Evolutionary conservation across 1,284 basidiomycete species (phyloP), one percentile per base, ranked within the genome.

Genomic region (Dichomitus squalens): DNA sequence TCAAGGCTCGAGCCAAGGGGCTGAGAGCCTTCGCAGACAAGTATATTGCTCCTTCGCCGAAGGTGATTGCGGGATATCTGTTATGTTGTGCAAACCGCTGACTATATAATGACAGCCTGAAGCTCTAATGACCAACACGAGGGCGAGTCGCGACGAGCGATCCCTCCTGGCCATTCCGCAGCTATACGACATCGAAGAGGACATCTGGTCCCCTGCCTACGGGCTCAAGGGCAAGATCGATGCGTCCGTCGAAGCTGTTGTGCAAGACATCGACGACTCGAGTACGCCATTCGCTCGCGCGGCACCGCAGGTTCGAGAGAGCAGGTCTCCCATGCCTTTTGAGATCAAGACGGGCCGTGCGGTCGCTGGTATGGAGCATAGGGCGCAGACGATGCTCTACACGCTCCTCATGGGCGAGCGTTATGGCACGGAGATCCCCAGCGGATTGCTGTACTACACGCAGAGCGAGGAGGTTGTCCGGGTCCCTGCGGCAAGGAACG

Each of bases 301-400:
- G 1, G 56, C 57, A 0, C 53, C 64, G 2, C 40, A 58, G 43
- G 29, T 48, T 8, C 60, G 58, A 18, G 61, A 63, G 21, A 55
- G 47, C 27, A 56, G 47, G 20, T 65, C 58, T 18, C 85, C 87
- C 0, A 81, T 90, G 66, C 94, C 96, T 1, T 85, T 99, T 47
- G 97, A 99, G 73, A 93, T 99, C 75, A 99, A 99, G 76, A 99
- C 96, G 0, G 96, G 97, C 1, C 79, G 90, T 50, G 73, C 88
- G 1, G 75, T 86, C 27, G 86, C 86, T 11, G 84, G 88, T 2
- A 87, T 96, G 82, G 93, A 96, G 65, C 97, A 99, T 72, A 88
- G 95, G 40, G 97, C 97, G 0, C 96, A 99, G 74, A 99, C 97
- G 0, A 96, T 98, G 88, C 76, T 99, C 6, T 99, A 99, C 70